Evolutionary conservation across 306 rosid species (phyloP).

Genomic region (Medicago ruthenica): DNA sequence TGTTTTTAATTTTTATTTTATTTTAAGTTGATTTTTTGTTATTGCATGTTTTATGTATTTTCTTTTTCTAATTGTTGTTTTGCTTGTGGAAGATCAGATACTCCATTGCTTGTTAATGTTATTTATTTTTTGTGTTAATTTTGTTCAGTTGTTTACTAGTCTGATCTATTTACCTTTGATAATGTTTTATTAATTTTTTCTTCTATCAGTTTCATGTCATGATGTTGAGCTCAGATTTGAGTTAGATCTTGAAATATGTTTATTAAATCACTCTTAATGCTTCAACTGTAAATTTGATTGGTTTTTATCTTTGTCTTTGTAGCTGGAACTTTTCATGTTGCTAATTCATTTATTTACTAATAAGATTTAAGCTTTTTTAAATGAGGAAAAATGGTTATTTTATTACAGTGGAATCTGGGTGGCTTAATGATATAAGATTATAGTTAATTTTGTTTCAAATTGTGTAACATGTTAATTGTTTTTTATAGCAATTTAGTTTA

Average conservation of each 20-base stretch:
- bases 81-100: constrained; percentile 34
- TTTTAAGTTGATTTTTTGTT: background rate
- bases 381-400: constrained; percentile 10
- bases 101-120: constrained; percentile 5
- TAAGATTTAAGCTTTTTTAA: constrained; percentile 24
- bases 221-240: background rate
- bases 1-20: background rate
- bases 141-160: constrained; percentile 20
- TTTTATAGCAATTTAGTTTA: background rate
- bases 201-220: background rate
- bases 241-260: constrained; percentile 47
- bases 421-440: constrained; percentile 18
- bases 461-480: background rate
- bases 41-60: background rate
- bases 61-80: constrained; percentile 22
- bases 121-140: background rate
- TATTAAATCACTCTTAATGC: background rate
- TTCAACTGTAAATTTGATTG: constrained; percentile 22
- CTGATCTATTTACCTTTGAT: constrained; percentile 41
- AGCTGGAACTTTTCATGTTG: constrained; percentile 19
- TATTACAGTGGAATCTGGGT: constrained; percentile 34
- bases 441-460: constrained; percentile 24
- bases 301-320: background rate
- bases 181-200: background rate
- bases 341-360: background rate